Base-by-base conservation (phyloP, 2,329 filamentous ascomycete species). In the Parastagonospora avenae region DNA sequence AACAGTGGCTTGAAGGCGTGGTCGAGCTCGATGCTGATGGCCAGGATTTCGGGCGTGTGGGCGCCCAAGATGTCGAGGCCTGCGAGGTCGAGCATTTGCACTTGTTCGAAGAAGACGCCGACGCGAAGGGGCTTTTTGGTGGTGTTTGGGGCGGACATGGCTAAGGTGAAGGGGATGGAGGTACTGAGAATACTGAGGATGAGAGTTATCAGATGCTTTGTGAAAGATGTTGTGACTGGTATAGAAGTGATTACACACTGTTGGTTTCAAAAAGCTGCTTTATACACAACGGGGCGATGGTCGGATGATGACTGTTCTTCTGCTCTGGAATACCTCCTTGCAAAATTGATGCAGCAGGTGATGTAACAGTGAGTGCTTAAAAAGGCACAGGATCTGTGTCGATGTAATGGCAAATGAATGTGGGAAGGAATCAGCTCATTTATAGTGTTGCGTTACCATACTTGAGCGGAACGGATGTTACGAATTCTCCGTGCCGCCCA, bases 31-130 rank as follows among this genome's bases (percentile, higher is more conserved):
- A 54, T 41, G 10, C 68, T 27, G 12, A 62, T 37, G 19, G 62
- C 44, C 42, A 73, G 42, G 31, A 59, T 62, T 36, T 60, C 50
- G 15, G 55, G 58, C 5, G 71, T 70, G 9, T 76, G 60, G 62
- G 72, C 74, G 52, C 68, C 74, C 32, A 78, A 47, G 37, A 77
- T 57, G 59, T 77, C 76, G 52, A 76, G 66, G 54, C 73, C 72
- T 14, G 70, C 57, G 36, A 78, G 70, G 59, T 77, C 76, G 44
- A 65, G 59, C 50, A 77, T 63, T 66, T 77, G 76, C 31, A 71
- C 68, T 19, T 62, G 48, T 51, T 77, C 73, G 57, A 72, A 67
- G 48, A 77, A 66, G 36, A 77, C 70, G 50, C 68, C 75, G 57
- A 78, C 67, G 57, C 74, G 74, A 43, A 77, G 64, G 40, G 74